phyloP scores from a whole-genome alignment of 176 grass and related monocot genomes.

The Dendrocalamus sinicus region DNA sequence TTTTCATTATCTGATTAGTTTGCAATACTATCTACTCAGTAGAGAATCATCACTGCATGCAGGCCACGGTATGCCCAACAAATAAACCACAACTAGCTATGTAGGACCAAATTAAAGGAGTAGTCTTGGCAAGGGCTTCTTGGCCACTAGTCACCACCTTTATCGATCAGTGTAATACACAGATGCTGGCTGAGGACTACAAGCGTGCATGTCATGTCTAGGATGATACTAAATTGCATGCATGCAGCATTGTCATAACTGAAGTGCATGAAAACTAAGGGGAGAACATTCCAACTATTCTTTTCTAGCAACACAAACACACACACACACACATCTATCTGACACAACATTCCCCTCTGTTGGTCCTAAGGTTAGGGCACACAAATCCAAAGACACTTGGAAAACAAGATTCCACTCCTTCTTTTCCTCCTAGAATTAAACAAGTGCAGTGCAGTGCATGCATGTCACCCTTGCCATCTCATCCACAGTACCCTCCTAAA shows the following conservation, averaged over 20 bases:
- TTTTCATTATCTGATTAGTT: slow-evolving; percentile 54
- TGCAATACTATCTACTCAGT: slow-evolving; percentile 42
- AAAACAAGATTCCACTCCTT: slow-evolving; percentile 28
- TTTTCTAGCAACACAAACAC: slow-evolving; percentile 35
- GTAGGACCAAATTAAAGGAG: slow-evolving; percentile 29
- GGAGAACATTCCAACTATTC: slow-evolving; percentile 52
- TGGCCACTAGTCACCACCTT: background rate
- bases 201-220: background rate
- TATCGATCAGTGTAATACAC: background rate
- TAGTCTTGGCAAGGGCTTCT: background rate
- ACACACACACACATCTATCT: background rate
- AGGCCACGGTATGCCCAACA: background rate
- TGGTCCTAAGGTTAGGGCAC: slow-evolving; percentile 57
- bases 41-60: slow-evolving; percentile 49
- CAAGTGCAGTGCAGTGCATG: slow-evolving; percentile 51
- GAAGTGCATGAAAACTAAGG: slow-evolving; percentile 46
- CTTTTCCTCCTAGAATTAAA: slow-evolving; percentile 54
- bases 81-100: slow-evolving; percentile 20
- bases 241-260: slow-evolving; percentile 36
- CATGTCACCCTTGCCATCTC: slow-evolving; percentile 52
- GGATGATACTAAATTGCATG: slow-evolving; percentile 4
- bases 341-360: slow-evolving; percentile 52
- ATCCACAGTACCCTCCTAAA: slow-evolving; percentile 47
- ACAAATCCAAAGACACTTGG: slow-evolving; percentile 56
- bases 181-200: background rate